A percentile compares a stretch with the other conserved stretches of the same genome.
Conservation (phyloP, 2,329 filamentous ascomycete genomes). For the Atkinsonella hypoxylon region DNA sequence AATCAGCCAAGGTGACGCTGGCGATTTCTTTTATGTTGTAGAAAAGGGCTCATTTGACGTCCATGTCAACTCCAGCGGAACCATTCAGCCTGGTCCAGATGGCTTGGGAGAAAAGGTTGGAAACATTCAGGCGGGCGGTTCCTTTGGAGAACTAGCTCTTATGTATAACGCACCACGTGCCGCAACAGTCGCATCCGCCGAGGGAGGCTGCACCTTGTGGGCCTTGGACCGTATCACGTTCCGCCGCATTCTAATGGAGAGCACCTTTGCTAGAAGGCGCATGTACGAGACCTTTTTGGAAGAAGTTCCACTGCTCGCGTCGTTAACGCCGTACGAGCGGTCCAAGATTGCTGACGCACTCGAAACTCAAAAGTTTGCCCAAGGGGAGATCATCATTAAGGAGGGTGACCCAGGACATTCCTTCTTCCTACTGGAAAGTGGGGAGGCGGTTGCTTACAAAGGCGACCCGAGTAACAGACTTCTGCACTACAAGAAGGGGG, state of each 20-base stretch:
- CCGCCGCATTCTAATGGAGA: conserved; percentile 96
- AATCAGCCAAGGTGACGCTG: conserved; percentile 88
- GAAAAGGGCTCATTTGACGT: conserved; percentile 86
- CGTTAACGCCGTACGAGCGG: conserved; percentile 81
- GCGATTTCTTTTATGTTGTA: conserved; percentile 96
- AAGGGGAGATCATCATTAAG: conserved; percentile 72
- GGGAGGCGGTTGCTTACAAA: conserved; percentile 80
- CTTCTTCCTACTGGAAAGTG: conserved; percentile 83
- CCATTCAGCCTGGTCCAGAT: conserved; percentile 65
- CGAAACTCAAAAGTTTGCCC: conserved; percentile 75
- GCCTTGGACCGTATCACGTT: conserved; percentile 92
- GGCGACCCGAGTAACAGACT: conserved; percentile 57
- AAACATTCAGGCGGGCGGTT: conserved; percentile 74
- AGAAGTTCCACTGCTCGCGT: conserved; percentile 75
- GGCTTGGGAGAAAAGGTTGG: conserved; percentile 77
- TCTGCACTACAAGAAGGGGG: conserved; percentile 76
- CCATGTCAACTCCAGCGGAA: conserved; percentile 70
- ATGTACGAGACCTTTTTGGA: conserved; percentile 97
- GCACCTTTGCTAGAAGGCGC: conserved; percentile 84
- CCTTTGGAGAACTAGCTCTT: conserved; percentile 89
- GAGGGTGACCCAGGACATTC: conserved; percentile 86
- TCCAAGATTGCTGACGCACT: conserved; percentile 96
- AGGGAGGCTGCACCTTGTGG: conserved; percentile 74
- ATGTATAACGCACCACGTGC: conserved; percentile 99
- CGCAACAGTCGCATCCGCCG: conserved; percentile 79